Conservation (phyloP, 495 filamentous ascomycete genomes). For the Xylaria sp. region DNA sequence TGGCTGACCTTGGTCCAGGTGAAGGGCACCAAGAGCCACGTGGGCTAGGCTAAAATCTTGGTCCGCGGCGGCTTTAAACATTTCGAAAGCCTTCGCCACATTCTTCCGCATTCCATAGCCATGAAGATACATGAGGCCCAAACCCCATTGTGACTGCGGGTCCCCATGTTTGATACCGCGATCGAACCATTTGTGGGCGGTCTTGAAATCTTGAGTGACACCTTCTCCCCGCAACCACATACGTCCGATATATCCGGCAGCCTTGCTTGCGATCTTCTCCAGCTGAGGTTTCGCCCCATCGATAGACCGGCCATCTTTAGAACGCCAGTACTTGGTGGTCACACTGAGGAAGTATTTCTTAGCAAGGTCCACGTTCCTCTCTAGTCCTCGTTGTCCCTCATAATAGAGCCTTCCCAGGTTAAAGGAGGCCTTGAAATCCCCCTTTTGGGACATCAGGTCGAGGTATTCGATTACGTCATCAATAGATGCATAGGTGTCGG, state of each 20-base stretch:
- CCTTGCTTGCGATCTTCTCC: constrained; percentile 86
- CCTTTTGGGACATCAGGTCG: constrained; percentile 91
- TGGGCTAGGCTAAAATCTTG: constrained; percentile 85
- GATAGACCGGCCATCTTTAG: constrained; percentile 56
- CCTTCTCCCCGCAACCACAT: constrained; percentile 96
- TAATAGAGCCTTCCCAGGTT: constrained; percentile 89
- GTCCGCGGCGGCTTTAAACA: constrained; percentile 81
- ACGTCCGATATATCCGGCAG: constrained; percentile 87
- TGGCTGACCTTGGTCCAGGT: constrained; percentile 87
- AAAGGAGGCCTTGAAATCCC: constrained; percentile 90
- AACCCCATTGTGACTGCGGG: constrained; percentile 80
- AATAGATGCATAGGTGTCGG: constrained; percentile 79
- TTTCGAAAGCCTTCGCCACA: constrained; percentile 73
- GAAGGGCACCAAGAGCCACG: constrained; percentile 82
- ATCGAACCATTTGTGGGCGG: constrained; percentile 84
- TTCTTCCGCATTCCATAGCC: constrained; percentile 83
- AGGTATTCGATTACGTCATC: constrained; percentile 96
- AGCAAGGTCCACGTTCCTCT: constrained; percentile 74
- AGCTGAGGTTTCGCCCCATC: constrained; percentile 60
- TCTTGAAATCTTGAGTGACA: constrained; percentile 76
- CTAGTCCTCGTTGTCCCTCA: constrained; percentile 79
- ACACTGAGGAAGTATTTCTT: constrained; percentile 84
- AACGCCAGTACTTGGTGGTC: constrained; percentile 83
- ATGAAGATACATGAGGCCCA: constrained; percentile 86
- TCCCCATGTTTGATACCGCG: constrained; percentile 82